phyloP scores from a whole-genome alignment of 78 protist genomes.

The Monosiga brevicollis region DNA sequence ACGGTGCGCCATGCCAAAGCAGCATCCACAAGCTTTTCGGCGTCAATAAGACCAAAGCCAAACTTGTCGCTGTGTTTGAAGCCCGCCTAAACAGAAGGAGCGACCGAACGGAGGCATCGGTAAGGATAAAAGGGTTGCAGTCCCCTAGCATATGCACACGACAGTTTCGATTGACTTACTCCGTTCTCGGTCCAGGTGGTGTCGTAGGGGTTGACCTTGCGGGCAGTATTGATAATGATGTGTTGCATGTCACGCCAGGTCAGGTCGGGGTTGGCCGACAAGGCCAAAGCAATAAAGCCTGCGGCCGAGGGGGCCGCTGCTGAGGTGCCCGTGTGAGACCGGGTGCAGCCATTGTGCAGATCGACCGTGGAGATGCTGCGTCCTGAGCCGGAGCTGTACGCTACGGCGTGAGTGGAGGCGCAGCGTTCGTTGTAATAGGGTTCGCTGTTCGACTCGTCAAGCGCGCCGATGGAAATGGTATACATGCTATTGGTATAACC shows the following conservation, averaged over 20 bases:
- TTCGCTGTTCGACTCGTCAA: background rate
- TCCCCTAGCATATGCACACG: too few relatives aligned
- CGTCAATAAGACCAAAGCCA: constrained; percentile 28
- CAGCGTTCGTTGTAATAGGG: constrained; percentile 6
- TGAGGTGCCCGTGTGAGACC: constrained; percentile 16
- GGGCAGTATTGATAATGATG: background rate
- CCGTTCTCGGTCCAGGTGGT: background rate
- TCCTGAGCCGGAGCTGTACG: background rate
- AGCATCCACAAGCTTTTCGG: background rate
- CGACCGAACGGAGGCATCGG: too few relatives aligned
- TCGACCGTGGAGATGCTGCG: constrained; percentile 23
- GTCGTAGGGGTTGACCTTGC: background rate
- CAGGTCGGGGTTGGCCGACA: constrained; percentile 11
- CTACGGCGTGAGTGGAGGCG: background rate
- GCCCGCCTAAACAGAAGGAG: constrained; percentile 7
- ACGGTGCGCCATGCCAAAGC: background rate
- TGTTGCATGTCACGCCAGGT: constrained; percentile 36
- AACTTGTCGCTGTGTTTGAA: background rate
- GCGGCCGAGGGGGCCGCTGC: constrained; percentile 40
- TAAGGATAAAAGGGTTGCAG: too few relatives aligned
- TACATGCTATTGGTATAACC: background rate
- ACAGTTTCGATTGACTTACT: too few relatives aligned
- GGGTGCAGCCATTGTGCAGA: constrained; percentile 13
- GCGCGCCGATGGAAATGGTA: background rate
- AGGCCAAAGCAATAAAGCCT: constrained; percentile 18